Evolutionary conservation across 768 basidiomycete species (phyloP).

Genomic region (Pulveroboletus sp.): DNA sequence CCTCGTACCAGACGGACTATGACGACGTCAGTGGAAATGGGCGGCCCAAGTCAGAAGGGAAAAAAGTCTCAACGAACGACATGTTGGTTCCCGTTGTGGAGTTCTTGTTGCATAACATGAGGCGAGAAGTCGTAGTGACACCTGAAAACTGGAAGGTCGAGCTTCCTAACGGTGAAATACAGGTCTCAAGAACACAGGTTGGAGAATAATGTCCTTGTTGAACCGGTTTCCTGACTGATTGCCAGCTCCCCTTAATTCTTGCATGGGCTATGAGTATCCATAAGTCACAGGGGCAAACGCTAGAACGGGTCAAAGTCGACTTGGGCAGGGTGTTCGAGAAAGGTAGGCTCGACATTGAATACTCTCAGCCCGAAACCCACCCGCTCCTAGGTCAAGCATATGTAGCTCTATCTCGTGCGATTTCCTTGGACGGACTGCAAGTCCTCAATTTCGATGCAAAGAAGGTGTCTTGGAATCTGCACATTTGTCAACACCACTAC

Average conservation of each 20-base stretch:
- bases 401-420: constrained; percentile 86
- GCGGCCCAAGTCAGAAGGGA: constrained; percentile 33
- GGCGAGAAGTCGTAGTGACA: constrained; percentile 51
- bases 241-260: constrained; percentile 78
- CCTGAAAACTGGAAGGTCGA: constrained; percentile 85
- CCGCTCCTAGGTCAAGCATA: constrained; percentile 71
- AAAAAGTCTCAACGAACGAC: constrained; percentile 24
- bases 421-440: constrained; percentile 78
- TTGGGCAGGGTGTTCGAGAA: constrained; percentile 91
- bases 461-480: constrained; percentile 46
- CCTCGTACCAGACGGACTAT: constrained; percentile 41
- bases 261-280: constrained; percentile 99
- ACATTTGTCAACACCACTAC: too few species aligned
- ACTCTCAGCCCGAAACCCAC: constrained; percentile 1
- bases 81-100: constrained; percentile 69
- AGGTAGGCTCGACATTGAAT: constrained; percentile 39
- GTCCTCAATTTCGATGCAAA: constrained; percentile 70
- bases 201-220: constrained; percentile 13
- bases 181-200: constrained; percentile 77
- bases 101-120: constrained; percentile 57
- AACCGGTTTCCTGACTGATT: not conserved
- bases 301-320: constrained; percentile 93
- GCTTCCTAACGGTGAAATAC: constrained; percentile 79
- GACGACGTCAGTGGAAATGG: constrained; percentile 34
- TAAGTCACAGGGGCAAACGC: constrained; percentile 95